Percentiles rank a stretch among this genome's conserved stretches.
phyloP scores from a whole-genome alignment of 345 rosid species.

The Brassica napus region DNA sequence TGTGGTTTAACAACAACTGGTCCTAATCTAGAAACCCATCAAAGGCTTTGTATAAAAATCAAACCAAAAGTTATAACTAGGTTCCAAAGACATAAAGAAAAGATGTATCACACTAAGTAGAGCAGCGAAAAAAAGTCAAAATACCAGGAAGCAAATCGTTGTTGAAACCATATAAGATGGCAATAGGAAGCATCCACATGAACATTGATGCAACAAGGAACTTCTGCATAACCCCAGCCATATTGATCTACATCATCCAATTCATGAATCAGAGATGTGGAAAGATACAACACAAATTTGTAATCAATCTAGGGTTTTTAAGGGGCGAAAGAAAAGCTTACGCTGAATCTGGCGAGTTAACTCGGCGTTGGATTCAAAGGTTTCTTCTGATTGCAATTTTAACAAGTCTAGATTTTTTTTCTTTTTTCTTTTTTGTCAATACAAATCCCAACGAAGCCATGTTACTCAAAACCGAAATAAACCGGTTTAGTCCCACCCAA shows the following conservation, averaged over 20 bases:
- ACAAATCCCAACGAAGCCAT: not conserved
- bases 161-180: slow-evolving; percentile 70
- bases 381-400: not conserved
- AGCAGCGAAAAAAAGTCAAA: too few species aligned
- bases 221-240: slow-evolving; percentile 67
- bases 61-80: not conserved
- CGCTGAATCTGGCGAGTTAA: slow-evolving; percentile 24
- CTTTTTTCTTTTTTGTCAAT: too few species aligned
- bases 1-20: not conserved
- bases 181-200: slow-evolving; percentile 85
- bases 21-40: not conserved
- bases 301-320: not conserved
- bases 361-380: slow-evolving; percentile 13
- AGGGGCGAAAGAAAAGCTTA: not conserved
- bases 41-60: not conserved
- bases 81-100: not conserved
- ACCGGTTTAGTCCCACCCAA: not conserved
- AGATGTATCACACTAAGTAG: not conserved
- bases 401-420: not conserved
- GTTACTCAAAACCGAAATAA: not conserved
- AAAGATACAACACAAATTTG: not conserved
- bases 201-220: slow-evolving; percentile 74
- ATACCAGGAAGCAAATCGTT: slow-evolving; percentile 74
- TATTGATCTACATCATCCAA: slow-evolving; percentile 23
- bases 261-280: slow-evolving; percentile 8